A percentile compares a stretch with the other conserved stretches of the same genome.
phyloP scores from a whole-genome alignment of 139 green algal species.

The Chlorella sp. region DNA sequence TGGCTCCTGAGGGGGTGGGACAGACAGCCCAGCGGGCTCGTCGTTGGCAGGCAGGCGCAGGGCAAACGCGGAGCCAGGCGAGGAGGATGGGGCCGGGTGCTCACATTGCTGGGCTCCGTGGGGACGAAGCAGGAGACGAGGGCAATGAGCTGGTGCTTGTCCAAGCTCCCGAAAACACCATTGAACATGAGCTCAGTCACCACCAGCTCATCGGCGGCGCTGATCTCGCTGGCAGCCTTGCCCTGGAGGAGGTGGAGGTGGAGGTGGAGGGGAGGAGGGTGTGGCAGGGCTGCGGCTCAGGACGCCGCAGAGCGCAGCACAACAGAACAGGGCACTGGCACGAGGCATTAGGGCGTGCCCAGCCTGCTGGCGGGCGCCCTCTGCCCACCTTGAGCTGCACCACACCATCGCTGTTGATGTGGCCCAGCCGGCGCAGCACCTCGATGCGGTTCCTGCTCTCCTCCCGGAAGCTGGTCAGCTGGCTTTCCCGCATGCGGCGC shows the following conservation, averaged over 20 bases:
- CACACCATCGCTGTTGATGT: slow-evolving; percentile 72
- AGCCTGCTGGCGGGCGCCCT: background rate
- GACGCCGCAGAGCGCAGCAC: background rate
- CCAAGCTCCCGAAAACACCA: slow-evolving; percentile 70
- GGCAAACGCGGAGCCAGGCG: background rate
- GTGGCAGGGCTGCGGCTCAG: slow-evolving; percentile 79
- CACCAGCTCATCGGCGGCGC: slow-evolving; percentile 77
- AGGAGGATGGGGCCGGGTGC: slow-evolving; percentile 18
- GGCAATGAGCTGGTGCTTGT: slow-evolving; percentile 58
- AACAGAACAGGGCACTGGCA: slow-evolving; percentile 71
- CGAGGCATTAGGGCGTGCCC: slow-evolving; percentile 45
- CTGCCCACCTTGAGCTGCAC: slow-evolving; percentile 72
- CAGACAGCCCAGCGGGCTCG: background rate
- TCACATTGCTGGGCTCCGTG: slow-evolving; percentile 72
- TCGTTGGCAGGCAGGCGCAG: background rate
- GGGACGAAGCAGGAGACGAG: slow-evolving; percentile 77
- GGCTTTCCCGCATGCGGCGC: slow-evolving; percentile 53
- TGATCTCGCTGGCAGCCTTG: slow-evolving; percentile 56
- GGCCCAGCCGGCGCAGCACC: slow-evolving; percentile 86
- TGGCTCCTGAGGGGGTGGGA: slow-evolving; percentile 42
- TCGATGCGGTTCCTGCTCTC: slow-evolving; percentile 59
- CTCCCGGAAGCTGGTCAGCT: slow-evolving; percentile 61
- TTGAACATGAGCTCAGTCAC: slow-evolving; percentile 80
- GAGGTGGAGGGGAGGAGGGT: slow-evolving; percentile 77
- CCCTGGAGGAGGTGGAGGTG: slow-evolving; percentile 65